Base-by-base conservation (phyloP, 163 green algal species). In the Scenedesmus sp. region DNA sequence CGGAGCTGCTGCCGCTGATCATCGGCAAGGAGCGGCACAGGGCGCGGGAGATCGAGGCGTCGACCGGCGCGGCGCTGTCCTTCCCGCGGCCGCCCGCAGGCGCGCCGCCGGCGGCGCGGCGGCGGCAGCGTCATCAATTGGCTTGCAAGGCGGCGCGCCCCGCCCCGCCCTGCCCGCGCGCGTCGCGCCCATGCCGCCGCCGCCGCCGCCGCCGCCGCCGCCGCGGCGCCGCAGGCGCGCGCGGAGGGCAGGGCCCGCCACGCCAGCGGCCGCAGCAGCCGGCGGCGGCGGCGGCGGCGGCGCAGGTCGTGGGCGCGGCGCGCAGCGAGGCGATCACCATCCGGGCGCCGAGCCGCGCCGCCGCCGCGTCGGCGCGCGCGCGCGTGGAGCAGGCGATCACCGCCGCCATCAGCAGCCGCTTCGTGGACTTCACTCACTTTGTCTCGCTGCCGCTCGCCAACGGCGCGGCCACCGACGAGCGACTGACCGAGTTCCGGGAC, bases 391-490 rank as follows among this genome's bases (percentile, higher is more conserved):
- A 86, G 48, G 34, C 76, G 3, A 63, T 89, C n/a, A 60, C 42
- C 20, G 65, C 57, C 11, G 75, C 75, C 2, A 60, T 89, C 51
- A 53, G 29, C 26, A 69, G 77, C 28, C 69, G 82, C 26, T 74
- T 78, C 7, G 54, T 90, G 20, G 80, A 87, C 63, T 90, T 86
- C 78, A 90, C 86, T 36, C 84, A 78, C 80, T 90, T 90, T 36
- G 47, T 90, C 42, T 84, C 71, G 14, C 34, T 87, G 24, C 74
- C 77, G 28, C 80, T 89, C 31, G 78, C 75, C 7, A 77, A 85
- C 29, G 17, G 76, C 4, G 54, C 63, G 34, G 39, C 65, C 26
- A 26, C 78, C 29, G 28, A 65, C 9, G n/a, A n/a, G 58, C 80
- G 69, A 33, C 45, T 80, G 58, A 26, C 58, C 34, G 71, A 71